Evolutionary conservation across 108 stramenopile genomes (phyloP), one percentile per base, ranked within the genome.

Genomic region (Cyclotella choctawhatcheeana): DNA sequence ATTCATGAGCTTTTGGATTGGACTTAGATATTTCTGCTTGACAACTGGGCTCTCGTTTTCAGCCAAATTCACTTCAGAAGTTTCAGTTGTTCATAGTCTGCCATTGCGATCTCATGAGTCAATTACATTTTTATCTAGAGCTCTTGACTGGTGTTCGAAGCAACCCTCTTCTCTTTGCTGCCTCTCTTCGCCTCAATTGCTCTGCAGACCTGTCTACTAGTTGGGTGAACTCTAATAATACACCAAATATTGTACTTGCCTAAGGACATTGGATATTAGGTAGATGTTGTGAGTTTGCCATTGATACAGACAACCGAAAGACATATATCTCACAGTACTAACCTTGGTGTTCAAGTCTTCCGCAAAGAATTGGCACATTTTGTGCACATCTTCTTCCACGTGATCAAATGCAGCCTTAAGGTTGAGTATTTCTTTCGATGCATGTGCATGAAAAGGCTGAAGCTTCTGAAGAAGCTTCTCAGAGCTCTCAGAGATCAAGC

Each of bases 341-440:
- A 67, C 56, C 53, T 66, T 71, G 50, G 77, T 60, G 12, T 67
- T 51, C 31, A 24, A 27, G 25, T 79, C 77, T 60, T 79, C 77
- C 24, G 70, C 70, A 72, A 79, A 79, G 65, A 79, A 79, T 12
- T 35, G 40, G 58, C 70, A 67, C 2, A 79, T 25, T 24, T n/a
- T 30, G 13, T 40, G n/a, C 25, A 67, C 77, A 16, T 44, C 58
- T 40, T 18, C 45, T 18, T 52, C 69, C 0, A 53, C 58, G 21
- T 37, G 40, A 31, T n/a, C 53, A 47, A 71, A 64, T 24, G 64
- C 26, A 27, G 33, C 35, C 58, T 45, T 67, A 31, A 79, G 29
- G 10, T 50, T 44, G 8, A 54, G 17, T 25, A 71, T 26, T 53
- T 67, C 65, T 14, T 50, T 0, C 4, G 10, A 29, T 22, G 70